These are phyloP conservation scores for Cytospora piceae DNA, from an alignment of 2,329 filamentous ascomycete genomes.

Conservation along the genomic window DNA sequence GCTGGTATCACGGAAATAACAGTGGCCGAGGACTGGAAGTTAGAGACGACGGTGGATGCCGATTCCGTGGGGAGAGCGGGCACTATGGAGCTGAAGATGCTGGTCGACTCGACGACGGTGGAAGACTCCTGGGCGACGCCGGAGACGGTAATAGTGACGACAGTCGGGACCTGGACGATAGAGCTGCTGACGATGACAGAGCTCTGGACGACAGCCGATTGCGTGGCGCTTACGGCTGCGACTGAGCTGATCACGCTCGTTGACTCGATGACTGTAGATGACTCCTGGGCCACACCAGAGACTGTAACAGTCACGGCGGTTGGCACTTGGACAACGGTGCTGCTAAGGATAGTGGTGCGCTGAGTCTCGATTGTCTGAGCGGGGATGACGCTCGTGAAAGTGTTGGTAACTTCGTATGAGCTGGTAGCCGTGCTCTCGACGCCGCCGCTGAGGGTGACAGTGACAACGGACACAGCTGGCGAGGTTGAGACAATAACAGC, in stretches of 20 bases:
- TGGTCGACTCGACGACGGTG: constrained; percentile 6
- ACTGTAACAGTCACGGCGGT: constrained; percentile 23
- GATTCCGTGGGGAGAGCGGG: neutral
- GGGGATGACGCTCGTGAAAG: constrained; percentile 14
- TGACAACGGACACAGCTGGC: constrained; percentile 23
- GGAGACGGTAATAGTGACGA: constrained; percentile 19
- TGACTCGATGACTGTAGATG: constrained; percentile 21
- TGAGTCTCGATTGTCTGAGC: constrained; percentile 9
- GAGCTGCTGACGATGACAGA: constrained; percentile 3
- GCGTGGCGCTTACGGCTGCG: constrained; percentile 2
- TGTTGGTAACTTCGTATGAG: constrained; percentile 20
- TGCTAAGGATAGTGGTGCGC: constrained; percentile 16
- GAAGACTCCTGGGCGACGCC: constrained; percentile 8
- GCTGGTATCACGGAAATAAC: constrained; percentile 9
- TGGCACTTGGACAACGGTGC: constrained; percentile 23
- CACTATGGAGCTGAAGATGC: constrained; percentile 1
- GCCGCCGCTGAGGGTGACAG: constrained; percentile 20
- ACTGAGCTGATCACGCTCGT: constrained; percentile 18
- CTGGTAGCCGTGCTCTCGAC: constrained; percentile 21
- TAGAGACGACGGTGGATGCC: constrained; percentile 8
- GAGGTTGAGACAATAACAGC: constrained; percentile 16
- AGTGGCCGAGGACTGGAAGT: constrained; percentile 12
- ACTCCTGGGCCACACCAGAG: constrained; percentile 15
- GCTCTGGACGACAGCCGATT: neutral
- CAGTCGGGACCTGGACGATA: constrained; percentile 10